Evolutionary conservation across 2,329 filamentous ascomycete species (phyloP).

Genomic region (Fusarium xylarioides): DNA sequence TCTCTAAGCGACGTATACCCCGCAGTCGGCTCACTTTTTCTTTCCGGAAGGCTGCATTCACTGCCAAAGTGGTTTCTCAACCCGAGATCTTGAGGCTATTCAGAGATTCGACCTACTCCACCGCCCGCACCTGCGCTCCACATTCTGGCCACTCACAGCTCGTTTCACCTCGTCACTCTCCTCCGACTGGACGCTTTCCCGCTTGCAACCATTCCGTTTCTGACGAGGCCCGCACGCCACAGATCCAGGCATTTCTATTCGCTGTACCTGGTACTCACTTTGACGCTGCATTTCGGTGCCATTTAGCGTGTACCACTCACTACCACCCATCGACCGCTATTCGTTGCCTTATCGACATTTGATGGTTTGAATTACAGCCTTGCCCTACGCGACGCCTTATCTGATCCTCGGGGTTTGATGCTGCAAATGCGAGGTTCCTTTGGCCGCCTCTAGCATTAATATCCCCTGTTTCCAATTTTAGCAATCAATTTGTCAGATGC

Average conservation of each 20-base stretch:
- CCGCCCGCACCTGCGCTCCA: slow-evolving; percentile 32
- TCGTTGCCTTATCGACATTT: slow-evolving; percentile 24
- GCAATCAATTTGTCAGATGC: not conserved
- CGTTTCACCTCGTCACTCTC: slow-evolving; percentile 34
- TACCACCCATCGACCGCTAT: slow-evolving; percentile 27
- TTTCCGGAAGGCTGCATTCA: slow-evolving; percentile 5
- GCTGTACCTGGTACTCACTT: slow-evolving; percentile 32
- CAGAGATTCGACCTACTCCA: slow-evolving; percentile 44
- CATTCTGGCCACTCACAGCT: slow-evolving; percentile 41
- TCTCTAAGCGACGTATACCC: slow-evolving; percentile 34
- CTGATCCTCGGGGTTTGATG: slow-evolving; percentile 12
- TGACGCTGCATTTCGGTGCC: slow-evolving; percentile 25
- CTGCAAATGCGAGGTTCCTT: slow-evolving; percentile 5
- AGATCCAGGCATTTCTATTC: slow-evolving; percentile 24
- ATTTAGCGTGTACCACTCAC: slow-evolving; percentile 33
- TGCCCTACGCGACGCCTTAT: slow-evolving; percentile 29
- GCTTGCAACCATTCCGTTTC: slow-evolving; percentile 36
- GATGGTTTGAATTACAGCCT: slow-evolving; percentile 36
- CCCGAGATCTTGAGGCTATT: slow-evolving; percentile 53
- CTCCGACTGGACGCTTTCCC: slow-evolving; percentile 30
- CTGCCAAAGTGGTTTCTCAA: slow-evolving; percentile 32
- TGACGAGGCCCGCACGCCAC: slow-evolving; percentile 33
- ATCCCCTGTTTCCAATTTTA: not conserved
- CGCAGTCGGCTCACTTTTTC: slow-evolving; percentile 40
- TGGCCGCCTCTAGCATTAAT: not conserved